Base-by-base conservation (phyloP, 1,284 basidiomycete species). In the Schizophyllum commune region DNA sequence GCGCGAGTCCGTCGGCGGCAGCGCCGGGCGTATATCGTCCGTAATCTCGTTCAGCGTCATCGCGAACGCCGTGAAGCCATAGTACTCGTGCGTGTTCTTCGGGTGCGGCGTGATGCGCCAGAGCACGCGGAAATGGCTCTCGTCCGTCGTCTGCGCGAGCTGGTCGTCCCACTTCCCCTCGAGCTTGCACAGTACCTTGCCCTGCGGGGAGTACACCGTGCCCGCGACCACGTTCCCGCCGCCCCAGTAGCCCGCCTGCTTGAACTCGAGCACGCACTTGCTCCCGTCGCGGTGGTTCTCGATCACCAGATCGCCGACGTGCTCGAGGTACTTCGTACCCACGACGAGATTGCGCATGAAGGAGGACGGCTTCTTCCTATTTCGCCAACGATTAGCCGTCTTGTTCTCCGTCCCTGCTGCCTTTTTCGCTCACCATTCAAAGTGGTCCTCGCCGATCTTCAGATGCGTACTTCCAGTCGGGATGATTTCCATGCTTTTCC, bases 291-390 rank as follows among this genome's bases (percentile, higher is more conserved):
- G 75, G 2, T 73, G 76, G 66, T 91, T 91, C 65, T 83, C 81
- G 56, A 96, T 85, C 20, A 78, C 81, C 83, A 92, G 83, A 71
- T 86, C 82, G 64, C 92, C 85, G 63, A 83, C 78, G 72, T 93
- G 86, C 72, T 95, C 93, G 47, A 96, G 80, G 72, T 95, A 96
- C 69, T 94, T 94, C 19, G 89, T 89, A 21, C 93, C 93, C 72
- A 92, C 87, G 83, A 95, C 87, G 61, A 96, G 77, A 73, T 95
- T 95, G 63, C 93, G 79, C 79, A 95, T 87, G 73, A 94, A 95
- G 1, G 90, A 91, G 1, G 91, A 92, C 0, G 92, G 92, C 64
- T 89, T 89, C 58, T 83, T 87, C 91, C 90, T 92, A 66, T 5
- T 21, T 59, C 52, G 52, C 54, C 53, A 52, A 21, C 59, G 54